phyloP scores from a whole-genome alignment of 208 protist genomes.

The Phytomonas sp. region DNA sequence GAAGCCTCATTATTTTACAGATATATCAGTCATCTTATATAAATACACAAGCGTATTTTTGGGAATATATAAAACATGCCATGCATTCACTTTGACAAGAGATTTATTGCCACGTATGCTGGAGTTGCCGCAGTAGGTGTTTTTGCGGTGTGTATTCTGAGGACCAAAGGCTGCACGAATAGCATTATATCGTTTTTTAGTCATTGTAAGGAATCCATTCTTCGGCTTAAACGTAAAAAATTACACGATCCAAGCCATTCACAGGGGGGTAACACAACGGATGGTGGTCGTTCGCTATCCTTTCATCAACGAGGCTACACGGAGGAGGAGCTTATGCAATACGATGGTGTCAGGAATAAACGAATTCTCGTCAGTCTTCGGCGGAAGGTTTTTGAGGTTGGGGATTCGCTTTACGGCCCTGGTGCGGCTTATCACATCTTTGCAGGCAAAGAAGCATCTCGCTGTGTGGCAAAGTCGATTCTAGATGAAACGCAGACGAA shows the following conservation, averaged over 20 bases:
- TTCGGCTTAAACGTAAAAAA: neutral
- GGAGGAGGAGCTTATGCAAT: slow-evolving; percentile 48
- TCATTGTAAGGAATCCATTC: neutral
- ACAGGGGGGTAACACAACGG: neutral
- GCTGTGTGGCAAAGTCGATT: slow-evolving; percentile 49
- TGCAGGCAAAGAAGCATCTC: slow-evolving; percentile 64
- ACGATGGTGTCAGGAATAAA: slow-evolving; percentile 49
- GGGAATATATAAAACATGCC: neutral
- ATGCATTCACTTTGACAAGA: neutral
- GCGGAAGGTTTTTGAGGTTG: slow-evolving; percentile 77
- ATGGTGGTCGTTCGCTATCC: neutral
- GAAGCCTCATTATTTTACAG: neutral
- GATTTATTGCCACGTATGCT: neutral
- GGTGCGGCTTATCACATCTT: slow-evolving; percentile 74
- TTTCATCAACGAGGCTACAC: slow-evolving; percentile 51
- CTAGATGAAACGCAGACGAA: slow-evolving; percentile 52
- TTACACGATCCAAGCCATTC: neutral
- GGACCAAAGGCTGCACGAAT: neutral
- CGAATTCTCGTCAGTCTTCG: slow-evolving; percentile 73
- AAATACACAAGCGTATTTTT: neutral
- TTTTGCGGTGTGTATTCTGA: neutral
- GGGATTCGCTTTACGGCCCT: slow-evolving; percentile 77
- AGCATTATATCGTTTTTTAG: neutral
- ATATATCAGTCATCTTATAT: neutral
- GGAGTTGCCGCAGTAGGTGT: neutral